phyloP scores from a whole-genome alignment of 169 alveolate species.

The Eimeria falciformis region DNA sequence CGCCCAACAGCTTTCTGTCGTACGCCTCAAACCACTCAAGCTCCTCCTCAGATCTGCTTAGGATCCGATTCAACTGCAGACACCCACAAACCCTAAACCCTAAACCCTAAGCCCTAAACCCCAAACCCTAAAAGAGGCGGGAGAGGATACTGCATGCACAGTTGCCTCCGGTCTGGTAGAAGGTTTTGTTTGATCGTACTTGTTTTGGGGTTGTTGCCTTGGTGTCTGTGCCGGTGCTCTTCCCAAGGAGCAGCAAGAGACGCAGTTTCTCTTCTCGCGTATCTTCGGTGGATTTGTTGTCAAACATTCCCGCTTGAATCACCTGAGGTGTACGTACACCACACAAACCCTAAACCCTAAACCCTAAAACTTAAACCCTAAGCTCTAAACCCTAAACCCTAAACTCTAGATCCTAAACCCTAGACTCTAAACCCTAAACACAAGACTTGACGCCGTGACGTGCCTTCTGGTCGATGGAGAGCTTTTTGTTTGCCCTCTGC shows the following conservation, averaged over 20 bases:
- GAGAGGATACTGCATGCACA: neutral
- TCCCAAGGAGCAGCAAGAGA: neutral
- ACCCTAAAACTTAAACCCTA: neutral
- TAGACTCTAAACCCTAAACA: neutral
- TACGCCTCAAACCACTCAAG: slow-evolving; percentile 52
- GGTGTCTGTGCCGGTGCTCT: slow-evolving; percentile 23
- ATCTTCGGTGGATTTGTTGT: slow-evolving; percentile 59
- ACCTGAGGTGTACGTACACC: slow-evolving; percentile 25
- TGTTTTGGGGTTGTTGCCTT: slow-evolving; percentile 45
- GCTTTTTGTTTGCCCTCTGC: slow-evolving; percentile 92
- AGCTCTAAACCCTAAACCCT: neutral
- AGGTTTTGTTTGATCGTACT: neutral
- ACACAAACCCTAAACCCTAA: neutral
- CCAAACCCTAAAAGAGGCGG: neutral
- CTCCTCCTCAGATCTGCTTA: slow-evolving; percentile 48
- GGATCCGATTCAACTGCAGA: slow-evolving; percentile 44
- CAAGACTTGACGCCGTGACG: neutral
- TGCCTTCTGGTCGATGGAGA: slow-evolving; percentile 93
- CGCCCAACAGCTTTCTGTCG: slow-evolving; percentile 34
- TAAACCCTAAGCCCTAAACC: slow-evolving; percentile 45
- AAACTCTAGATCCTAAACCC: neutral
- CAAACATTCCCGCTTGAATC: slow-evolving; percentile 69
- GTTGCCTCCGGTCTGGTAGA: neutral
- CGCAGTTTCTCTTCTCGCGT: slow-evolving; percentile 51
- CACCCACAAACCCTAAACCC: neutral